Base-by-base conservation (phyloP, 2,329 filamentous ascomycete species). In the Colletotrichum paranaense region DNA sequence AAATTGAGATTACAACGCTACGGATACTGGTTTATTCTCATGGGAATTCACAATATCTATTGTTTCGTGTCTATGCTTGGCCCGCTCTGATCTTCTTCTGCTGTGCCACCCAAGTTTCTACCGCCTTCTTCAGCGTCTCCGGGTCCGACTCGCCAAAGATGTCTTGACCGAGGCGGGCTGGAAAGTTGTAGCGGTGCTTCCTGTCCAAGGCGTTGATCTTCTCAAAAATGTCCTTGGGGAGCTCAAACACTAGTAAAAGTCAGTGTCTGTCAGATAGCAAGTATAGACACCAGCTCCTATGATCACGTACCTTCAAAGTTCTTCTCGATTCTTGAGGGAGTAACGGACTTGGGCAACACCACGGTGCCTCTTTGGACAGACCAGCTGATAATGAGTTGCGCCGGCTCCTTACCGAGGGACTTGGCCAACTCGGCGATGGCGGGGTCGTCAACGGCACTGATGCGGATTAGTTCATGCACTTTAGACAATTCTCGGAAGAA, bases 261-360 rank as follows among this genome's bases (percentile, higher is more conserved):
- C 26, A 73, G 60, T 35, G n/a, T 12, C 12, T 26, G 22, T 16
- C 4, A 7, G 1, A 16, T 8, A 5, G 3, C n/a, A n/a, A 19
- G 19, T 19, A 22, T 5, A 5, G 7, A 42, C 12, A 16, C 3
- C 22, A 14, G 26, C 2, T 22, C 11, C 7, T 4, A 3, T 58
- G 62, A n/a, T 74, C 19, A 42, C 63, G 4, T 60, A 73, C 71
- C 76, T 42, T 80, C 77, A 70, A 87, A 82, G 66, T 89, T 89
- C 56, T 82, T 81, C 65, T 83, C 81, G 66, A 90, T 89, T 42
- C 88, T 82, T 14, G 82, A 82, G 1, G 86, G 83, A 0, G 87
- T 90, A 3, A 89, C 87, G 60, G 85, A 87, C 80, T 90, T 90
- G 19, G 88, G 87, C 52, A 90, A 78, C 8, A 88, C 88, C 8